phyloP scores from a whole-genome alignment of 2,329 filamentous ascomycete genomes.

The Sporothrix globosa region DNA sequence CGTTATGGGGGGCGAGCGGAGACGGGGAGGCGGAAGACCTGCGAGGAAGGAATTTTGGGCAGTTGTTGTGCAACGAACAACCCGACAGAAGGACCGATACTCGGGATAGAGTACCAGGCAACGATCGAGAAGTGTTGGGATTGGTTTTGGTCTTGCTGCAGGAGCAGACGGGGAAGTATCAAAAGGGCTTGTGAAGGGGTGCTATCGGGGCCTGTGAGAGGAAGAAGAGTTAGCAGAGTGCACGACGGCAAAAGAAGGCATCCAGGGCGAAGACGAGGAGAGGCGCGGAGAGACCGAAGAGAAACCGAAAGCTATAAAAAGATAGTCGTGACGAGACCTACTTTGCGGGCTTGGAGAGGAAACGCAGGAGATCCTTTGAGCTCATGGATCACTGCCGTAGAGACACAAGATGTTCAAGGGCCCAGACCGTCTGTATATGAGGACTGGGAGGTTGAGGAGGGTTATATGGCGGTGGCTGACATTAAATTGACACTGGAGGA shows the following conservation, averaged over 20 bases:
- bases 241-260: background rate
- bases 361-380: slow-evolving; percentile 86
- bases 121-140: slow-evolving; percentile 65
- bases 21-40: slow-evolving; percentile 80
- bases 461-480: slow-evolving; percentile 23
- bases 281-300: background rate
- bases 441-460: slow-evolving; percentile 4
- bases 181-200: slow-evolving; percentile 48
- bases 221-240: background rate
- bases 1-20: slow-evolving; percentile 92
- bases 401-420: slow-evolving; percentile 17
- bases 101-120: slow-evolving; percentile 50
- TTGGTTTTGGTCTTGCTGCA: slow-evolving; percentile 37
- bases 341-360: slow-evolving; percentile 94
- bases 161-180: background rate
- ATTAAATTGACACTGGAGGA: slow-evolving; percentile 25
- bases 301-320: background rate
- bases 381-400: slow-evolving; percentile 71
- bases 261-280: slow-evolving; percentile 22
- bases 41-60: slow-evolving; percentile 86
- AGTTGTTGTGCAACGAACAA: slow-evolving; percentile 44
- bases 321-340: slow-evolving; percentile 51
- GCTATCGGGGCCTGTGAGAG: slow-evolving; percentile 61
- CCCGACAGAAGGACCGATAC: slow-evolving; percentile 66
- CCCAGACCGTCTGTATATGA: slow-evolving; percentile 23